A percentile compares a stretch with the other conserved stretches of the same genome.
Conservation (phyloP, 148 eudicot genomes). For the Vaccinium vitisidaea region DNA sequence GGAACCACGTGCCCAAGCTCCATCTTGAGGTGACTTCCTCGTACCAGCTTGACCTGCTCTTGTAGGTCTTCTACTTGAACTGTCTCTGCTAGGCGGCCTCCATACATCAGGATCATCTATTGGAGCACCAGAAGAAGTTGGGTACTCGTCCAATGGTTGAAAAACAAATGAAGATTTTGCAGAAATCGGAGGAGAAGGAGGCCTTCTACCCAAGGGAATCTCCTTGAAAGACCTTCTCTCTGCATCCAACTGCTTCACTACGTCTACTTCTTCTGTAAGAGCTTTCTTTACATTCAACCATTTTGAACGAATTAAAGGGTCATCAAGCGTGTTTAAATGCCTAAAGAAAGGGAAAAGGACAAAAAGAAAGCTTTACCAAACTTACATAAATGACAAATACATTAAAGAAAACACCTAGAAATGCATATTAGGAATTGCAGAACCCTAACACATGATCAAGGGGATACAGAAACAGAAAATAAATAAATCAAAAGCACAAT, state of each 20-base stretch:
- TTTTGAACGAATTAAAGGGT: slow-evolving; percentile 76
- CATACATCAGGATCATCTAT: slow-evolving; percentile 99
- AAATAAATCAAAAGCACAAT: not conserved
- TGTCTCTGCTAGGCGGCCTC: slow-evolving; percentile 96
- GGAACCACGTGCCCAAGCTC: slow-evolving; percentile 84
- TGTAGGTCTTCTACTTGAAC: slow-evolving; percentile 59
- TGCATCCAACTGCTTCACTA: slow-evolving; percentile 92
- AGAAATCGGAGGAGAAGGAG: slow-evolving; percentile 90
- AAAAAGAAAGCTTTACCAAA: not conserved
- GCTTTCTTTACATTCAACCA: slow-evolving; percentile 99
- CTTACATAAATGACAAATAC: not conserved
- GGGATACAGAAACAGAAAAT: not conserved
- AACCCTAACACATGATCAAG: not conserved
- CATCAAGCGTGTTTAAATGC: slow-evolving; percentile 84
- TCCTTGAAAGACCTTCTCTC: slow-evolving; percentile 93
- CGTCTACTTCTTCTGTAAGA: slow-evolving; percentile 84
- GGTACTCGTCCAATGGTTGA: slow-evolving; percentile 93
- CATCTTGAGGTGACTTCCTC: slow-evolving; percentile 89
- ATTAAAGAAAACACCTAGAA: not conserved
- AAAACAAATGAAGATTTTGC: slow-evolving; percentile 89
- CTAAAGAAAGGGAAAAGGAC: slow-evolving; percentile 28
- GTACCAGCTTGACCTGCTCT: slow-evolving; percentile 69
- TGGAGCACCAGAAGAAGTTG: slow-evolving; percentile 73
- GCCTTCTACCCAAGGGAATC: slow-evolving; percentile 77
- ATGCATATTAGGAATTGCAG: not conserved